Percentiles rank a stretch among this genome's conserved stretches.
Conservation (phyloP, 2,329 filamentous ascomycete species). For the Phialophora tarda region DNA sequence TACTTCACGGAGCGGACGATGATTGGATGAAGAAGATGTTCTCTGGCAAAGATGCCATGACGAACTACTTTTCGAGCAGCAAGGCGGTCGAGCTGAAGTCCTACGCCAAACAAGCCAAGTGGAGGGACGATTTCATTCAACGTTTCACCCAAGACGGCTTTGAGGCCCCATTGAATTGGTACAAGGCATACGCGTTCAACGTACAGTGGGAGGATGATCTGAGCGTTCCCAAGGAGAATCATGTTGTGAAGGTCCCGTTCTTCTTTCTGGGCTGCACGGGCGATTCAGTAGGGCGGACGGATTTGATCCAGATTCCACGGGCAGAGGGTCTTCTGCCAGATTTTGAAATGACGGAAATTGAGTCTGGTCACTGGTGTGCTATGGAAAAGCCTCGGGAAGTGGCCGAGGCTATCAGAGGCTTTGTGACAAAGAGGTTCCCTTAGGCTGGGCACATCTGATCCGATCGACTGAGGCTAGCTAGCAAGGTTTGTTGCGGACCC, state of each 20-base stretch:
- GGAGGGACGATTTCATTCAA: constrained; percentile 45
- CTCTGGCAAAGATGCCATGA: constrained; percentile 47
- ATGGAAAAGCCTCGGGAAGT: constrained; percentile 29
- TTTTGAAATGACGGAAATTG: constrained; percentile 23
- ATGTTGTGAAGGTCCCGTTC: constrained; percentile 24
- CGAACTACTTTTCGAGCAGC: constrained; percentile 39
- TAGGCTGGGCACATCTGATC: neutral
- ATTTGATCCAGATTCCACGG: constrained; percentile 22
- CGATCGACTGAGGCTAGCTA: neutral
- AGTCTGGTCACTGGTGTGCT: constrained; percentile 29
- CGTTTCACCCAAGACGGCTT: constrained; percentile 41
- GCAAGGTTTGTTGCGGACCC: neutral
- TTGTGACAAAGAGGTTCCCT: constrained; percentile 24
- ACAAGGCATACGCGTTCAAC: constrained; percentile 22
- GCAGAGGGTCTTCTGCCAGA: constrained; percentile 28
- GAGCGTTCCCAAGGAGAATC: constrained; percentile 22
- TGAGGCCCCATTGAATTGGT: constrained; percentile 22
- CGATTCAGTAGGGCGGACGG: constrained; percentile 21
- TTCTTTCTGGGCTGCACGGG: constrained; percentile 30
- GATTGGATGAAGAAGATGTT: constrained; percentile 48
- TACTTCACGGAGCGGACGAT: constrained; percentile 44
- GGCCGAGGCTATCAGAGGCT: constrained; percentile 25
- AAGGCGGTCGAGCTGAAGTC: constrained; percentile 42
- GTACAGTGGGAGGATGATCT: constrained; percentile 24
- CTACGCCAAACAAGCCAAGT: constrained; percentile 44